Evolutionary conservation across 1,284 basidiomycete genomes (phyloP), one percentile per base, ranked within the genome.

Genomic region (Malassezia dermatis): DNA sequence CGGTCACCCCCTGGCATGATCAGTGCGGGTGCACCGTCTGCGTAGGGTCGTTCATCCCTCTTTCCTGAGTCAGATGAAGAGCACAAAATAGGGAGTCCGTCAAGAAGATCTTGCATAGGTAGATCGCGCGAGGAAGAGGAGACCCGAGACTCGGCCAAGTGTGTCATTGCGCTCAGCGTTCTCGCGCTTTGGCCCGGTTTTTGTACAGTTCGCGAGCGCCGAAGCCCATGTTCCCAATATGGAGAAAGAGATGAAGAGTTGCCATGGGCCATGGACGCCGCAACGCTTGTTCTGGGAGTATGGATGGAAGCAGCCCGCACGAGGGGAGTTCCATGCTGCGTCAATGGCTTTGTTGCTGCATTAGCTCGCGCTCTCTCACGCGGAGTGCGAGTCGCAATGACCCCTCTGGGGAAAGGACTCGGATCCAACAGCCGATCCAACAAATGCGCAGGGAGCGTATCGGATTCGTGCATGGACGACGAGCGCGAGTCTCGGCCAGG

Each of bases 1-100:
- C 70, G 44, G 0, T 61, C 69, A 3, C 71, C 70, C 26, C 68
- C 70, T 17, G 71, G 66, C 2, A 73, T 52, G 40, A 71, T 50
- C 35, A 73, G 62, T 13, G 71, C 60, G 7, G 71, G 69, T 17
- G 61, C 53, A 10, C 71, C 71, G 46, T 73, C 71, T 1, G 37
- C 28, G 21, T 73, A 73, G 0, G 65, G 50, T 3, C 46, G 11
- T 23, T 31, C 28, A 34, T 40, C 39, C 48, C 19, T 48, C 35
- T 8, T 12, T 3, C 4, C 19, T 21, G 37, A 35, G 3, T n/a
- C 17, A 17, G 32, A n/a, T 7, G 8, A 19, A 21, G 37, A 6
- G 37, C 19, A 5, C 1, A 39, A 15, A 39, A 4, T 19, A 5
- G 37, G 37, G 8, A 39, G 17, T 15, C 3, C 17, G 4, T 39